phyloP scores from a whole-genome alignment of 2,329 filamentous ascomycete species.

The Daldinia sp. region DNA sequence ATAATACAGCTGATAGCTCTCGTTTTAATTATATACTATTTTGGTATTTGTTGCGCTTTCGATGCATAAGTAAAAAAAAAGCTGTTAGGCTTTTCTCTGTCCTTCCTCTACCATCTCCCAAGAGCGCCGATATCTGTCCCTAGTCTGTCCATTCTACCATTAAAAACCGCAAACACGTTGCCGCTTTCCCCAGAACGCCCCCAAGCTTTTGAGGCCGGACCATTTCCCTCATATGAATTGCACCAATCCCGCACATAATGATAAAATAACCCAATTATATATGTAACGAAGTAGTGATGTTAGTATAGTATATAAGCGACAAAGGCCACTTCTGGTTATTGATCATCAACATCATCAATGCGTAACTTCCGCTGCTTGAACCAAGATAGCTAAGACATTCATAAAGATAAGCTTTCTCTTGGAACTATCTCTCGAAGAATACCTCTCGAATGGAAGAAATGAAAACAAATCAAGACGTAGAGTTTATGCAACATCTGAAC shows the following conservation, averaged over 20 bases:
- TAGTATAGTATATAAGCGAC: conserved; percentile 2
- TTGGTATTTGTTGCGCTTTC: conserved; percentile 5
- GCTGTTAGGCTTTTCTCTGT: conserved; percentile 5
- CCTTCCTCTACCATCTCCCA: conserved; percentile 22
- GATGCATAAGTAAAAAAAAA: conserved; percentile 25
- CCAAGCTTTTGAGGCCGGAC: conserved; percentile 24
- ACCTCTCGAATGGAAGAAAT: neutral
- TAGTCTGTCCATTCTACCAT: conserved; percentile 30
- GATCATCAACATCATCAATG: conserved; percentile 25
- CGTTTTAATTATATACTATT: conserved; percentile 25
- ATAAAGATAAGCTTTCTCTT: neutral
- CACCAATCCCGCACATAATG: conserved; percentile 17
- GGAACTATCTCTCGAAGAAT: neutral
- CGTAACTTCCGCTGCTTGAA: conserved; percentile 14
- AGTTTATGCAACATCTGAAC: conserved; percentile 8
- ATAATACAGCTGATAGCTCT: conserved; percentile 9
- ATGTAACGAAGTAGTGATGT: conserved; percentile 22
- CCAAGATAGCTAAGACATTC: conserved; percentile 2
- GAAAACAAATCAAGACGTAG: neutral
- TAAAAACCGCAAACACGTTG: conserved; percentile 12
- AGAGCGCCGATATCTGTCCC: conserved; percentile 18
- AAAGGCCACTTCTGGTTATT: conserved; percentile 18
- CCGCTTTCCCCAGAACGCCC: conserved; percentile 29
- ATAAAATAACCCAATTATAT: conserved; percentile 16
- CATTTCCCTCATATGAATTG: conserved; percentile 24